Percentiles rank a stretch among this genome's conserved stretches.
These are phyloP conservation scores for Themeda triandra DNA, from an alignment of 176 grass and related monocot species.

Conservation along the genomic window DNA sequence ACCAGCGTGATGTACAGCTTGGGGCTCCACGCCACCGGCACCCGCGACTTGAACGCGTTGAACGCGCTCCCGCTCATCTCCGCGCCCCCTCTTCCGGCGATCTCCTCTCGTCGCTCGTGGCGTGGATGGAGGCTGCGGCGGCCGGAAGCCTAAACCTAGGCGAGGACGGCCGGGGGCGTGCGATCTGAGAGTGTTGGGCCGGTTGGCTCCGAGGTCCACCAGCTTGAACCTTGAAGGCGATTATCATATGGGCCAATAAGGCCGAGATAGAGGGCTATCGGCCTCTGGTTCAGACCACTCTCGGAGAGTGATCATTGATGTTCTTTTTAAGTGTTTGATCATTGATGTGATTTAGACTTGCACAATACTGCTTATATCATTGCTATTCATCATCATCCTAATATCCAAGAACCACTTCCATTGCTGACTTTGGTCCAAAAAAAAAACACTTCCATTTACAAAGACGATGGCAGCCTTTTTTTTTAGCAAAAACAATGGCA, in stretches of 20 bases:
- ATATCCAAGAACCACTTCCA: no score
- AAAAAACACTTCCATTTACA: no score
- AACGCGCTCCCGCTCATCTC: constrained; percentile 76
- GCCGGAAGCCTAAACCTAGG: constrained; percentile 23
- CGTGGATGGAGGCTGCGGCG: neutral
- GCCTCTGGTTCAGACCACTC: neutral
- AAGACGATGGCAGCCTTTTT: no score
- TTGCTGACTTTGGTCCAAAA: no score
- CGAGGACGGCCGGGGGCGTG: neutral
- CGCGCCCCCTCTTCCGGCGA: neutral
- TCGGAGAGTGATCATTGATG: no score
- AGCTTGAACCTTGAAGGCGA: neutral
- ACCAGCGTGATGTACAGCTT: constrained; percentile 89
- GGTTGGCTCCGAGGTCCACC: neutral
- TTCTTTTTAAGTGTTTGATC: no score
- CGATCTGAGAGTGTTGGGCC: neutral
- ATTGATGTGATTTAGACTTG: no score
- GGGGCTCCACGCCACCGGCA: constrained; percentile 71
- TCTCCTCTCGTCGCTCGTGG: neutral
- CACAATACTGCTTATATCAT: neutral
- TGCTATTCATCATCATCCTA: no score
- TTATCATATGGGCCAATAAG: neutral
- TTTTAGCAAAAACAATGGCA: no score
- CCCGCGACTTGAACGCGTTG: constrained; percentile 76
- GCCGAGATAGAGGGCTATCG: neutral